Conservation (phyloP, 192 early-diverging fungal species). For the Geosiphon pyriformis region DNA sequence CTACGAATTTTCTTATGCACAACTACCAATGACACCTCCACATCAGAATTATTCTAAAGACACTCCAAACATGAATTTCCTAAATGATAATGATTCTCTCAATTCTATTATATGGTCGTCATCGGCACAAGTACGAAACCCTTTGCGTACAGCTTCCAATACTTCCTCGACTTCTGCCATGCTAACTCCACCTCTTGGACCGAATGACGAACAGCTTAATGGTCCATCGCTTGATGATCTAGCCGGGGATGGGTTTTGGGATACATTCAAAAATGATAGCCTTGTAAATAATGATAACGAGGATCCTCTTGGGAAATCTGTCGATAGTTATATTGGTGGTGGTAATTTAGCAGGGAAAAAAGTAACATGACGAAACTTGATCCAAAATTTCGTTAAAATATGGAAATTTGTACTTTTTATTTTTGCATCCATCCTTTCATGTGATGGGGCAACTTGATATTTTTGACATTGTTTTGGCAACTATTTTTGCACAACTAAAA, state of each 20-base stretch:
- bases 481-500: too few species aligned
- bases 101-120: background rate
- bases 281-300: too few species aligned
- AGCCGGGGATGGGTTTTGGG: background rate
- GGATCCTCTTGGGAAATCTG: too few species aligned
- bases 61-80: background rate
- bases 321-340: too few species aligned
- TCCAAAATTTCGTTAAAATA: too few species aligned
- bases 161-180: background rate
- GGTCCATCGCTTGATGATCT: background rate
- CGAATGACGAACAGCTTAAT: background rate
- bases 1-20: background rate
- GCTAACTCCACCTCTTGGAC: background rate
- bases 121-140: background rate
- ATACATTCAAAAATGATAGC: background rate
- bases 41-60: conserved; percentile 5
- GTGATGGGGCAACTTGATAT: too few species aligned
- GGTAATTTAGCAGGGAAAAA: too few species aligned
- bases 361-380: too few species aligned
- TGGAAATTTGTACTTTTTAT: too few species aligned
- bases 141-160: background rate
- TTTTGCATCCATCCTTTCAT: too few species aligned
- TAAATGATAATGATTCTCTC: background rate
- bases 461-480: too few species aligned
- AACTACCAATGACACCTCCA: conserved; percentile 4